Evolutionary conservation across 192 early-diverging fungal species (phyloP).

Genomic region (Kappamyces sp.): DNA sequence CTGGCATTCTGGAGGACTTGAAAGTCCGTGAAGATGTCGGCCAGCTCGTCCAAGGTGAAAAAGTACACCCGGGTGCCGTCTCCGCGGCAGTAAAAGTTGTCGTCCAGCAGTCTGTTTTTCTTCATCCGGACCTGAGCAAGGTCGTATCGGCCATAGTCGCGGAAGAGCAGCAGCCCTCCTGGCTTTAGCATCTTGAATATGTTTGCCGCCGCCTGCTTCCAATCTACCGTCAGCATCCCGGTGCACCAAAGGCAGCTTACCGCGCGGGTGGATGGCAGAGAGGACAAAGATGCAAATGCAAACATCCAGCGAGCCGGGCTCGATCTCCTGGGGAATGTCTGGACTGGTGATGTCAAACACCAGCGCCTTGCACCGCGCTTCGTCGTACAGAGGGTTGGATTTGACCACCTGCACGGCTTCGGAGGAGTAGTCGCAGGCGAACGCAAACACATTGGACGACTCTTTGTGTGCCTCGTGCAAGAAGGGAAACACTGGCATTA

Average conservation of each 20-base stretch:
- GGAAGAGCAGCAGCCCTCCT: slow-evolving; percentile 81
- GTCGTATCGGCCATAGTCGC: slow-evolving; percentile 98
- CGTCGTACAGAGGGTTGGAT: slow-evolving; percentile 54
- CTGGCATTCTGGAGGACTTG: slow-evolving; percentile 82
- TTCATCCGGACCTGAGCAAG: slow-evolving; percentile 97
- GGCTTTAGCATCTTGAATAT: slow-evolving; percentile 77
- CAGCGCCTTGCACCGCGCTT: slow-evolving; percentile 72
- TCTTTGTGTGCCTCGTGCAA: slow-evolving; percentile 58
- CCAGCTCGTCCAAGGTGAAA: slow-evolving; percentile 65
- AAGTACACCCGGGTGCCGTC: slow-evolving; percentile 95
- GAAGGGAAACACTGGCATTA: slow-evolving; percentile 88
- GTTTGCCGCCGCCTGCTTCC: slow-evolving; percentile 74
- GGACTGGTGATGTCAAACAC: slow-evolving; percentile 86
- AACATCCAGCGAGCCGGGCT: slow-evolving; percentile 80
- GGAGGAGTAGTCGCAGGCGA: slow-evolving; percentile 86
- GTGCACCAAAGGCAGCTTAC: no score
- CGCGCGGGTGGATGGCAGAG: slow-evolving; percentile 79
- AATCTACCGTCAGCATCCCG: no score
- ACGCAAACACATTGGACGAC: slow-evolving; percentile 71
- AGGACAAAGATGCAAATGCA: slow-evolving; percentile 93
- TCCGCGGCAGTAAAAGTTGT: slow-evolving; percentile 95
- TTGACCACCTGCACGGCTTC: slow-evolving; percentile 92
- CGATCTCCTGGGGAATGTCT: slow-evolving; percentile 64
- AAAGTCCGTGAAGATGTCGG: slow-evolving; percentile 55
- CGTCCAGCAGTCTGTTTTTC: slow-evolving; percentile 75